phyloP scores from a whole-genome alignment of 2,329 filamentous ascomycete species.

The Apiospora aurea region DNA sequence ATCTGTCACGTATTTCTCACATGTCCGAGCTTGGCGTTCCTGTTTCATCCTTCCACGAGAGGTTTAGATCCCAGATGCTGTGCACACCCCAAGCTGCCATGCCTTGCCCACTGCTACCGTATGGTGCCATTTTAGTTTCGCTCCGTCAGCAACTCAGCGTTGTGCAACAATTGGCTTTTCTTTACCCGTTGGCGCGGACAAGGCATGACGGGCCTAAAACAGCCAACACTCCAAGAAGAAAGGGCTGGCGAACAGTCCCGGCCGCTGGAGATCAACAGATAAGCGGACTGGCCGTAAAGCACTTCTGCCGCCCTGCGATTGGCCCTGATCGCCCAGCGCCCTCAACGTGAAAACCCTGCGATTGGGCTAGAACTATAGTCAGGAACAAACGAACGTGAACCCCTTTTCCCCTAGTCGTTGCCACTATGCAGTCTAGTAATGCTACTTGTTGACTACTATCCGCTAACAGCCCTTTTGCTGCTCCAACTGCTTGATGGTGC shows the following conservation, averaged over 20 bases:
- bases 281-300: constrained; percentile 18
- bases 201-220: constrained; percentile 13
- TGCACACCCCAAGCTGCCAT: neutral
- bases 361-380: constrained; percentile 15
- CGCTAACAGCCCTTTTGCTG: neutral
- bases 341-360: constrained; percentile 9
- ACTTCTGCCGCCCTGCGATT: constrained; percentile 9
- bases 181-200: neutral
- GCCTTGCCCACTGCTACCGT: neutral
- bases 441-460: constrained; percentile 4
- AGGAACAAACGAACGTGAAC: neutral
- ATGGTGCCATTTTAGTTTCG: constrained; percentile 26
- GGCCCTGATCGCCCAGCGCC: constrained; percentile 1
- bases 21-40: constrained; percentile 25
- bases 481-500: neutral
- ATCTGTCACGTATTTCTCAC: constrained; percentile 23
- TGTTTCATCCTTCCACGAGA: constrained; percentile 25
- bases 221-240: neutral
- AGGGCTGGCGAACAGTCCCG: neutral
- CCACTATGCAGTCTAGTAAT: neutral
- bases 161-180: constrained; percentile 19
- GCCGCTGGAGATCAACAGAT: constrained; percentile 11
- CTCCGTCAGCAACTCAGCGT: constrained; percentile 1
- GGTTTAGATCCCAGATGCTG: constrained; percentile 16
- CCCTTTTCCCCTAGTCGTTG: neutral